phyloP scores from a whole-genome alignment of 2,329 filamentous ascomycete species.

The Paracamarosporium sp. region DNA sequence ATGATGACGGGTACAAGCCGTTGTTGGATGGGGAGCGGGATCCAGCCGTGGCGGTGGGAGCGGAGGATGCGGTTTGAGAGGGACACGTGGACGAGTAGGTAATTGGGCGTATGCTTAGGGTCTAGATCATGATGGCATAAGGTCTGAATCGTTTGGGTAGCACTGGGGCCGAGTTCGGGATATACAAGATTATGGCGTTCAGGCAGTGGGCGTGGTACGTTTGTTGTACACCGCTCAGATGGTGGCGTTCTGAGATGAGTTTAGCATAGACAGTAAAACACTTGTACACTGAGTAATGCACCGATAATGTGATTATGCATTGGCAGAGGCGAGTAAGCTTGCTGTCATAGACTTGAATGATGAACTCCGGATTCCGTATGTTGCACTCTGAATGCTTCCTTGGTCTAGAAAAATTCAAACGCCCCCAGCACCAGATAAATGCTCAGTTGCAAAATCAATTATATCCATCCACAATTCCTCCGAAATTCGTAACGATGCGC shows the following conservation, averaged over 20 bases:
- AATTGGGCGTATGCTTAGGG: too few species aligned
- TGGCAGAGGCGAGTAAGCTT: not conserved
- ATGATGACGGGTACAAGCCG: constrained; percentile 26
- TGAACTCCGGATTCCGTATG: not conserved
- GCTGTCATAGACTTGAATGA: not conserved
- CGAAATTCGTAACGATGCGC: not conserved
- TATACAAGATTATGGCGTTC: not conserved
- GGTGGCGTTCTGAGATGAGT: not conserved
- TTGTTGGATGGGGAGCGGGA: constrained; percentile 18
- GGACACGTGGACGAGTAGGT: too few species aligned
- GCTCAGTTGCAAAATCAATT: not conserved
- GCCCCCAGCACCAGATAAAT: constrained; percentile 5
- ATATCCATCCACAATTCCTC: not conserved
- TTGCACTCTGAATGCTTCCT: constrained; percentile 1
- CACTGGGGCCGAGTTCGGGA: not conserved
- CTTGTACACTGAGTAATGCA: not conserved
- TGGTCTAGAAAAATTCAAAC: constrained; percentile 2
- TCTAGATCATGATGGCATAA: not conserved
- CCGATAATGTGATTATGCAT: not conserved
- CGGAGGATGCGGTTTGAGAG: not conserved
- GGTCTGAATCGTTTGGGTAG: not conserved
- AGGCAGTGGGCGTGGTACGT: not conserved
- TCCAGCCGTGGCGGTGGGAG: not conserved
- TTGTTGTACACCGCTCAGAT: not conserved
- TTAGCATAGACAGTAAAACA: not conserved